These are phyloP conservation scores for Lactarius sanguifluus DNA, from an alignment of 768 basidiomycete genomes.

Conservation along the genomic window DNA sequence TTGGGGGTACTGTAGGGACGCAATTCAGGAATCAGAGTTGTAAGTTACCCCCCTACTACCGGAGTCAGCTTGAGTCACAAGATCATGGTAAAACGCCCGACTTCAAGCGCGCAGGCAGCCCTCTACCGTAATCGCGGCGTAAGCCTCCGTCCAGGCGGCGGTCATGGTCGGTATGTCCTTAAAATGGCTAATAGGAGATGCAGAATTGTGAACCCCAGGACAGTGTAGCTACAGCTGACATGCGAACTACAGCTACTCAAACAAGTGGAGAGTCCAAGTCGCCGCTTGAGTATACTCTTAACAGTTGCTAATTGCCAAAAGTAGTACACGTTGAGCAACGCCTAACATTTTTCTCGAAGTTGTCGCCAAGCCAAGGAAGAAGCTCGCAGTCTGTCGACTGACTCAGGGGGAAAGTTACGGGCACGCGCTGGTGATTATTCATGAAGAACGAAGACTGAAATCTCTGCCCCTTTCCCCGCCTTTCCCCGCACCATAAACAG, in stretches of 20 bases:
- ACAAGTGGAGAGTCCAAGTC: not conserved
- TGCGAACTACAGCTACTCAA: not conserved
- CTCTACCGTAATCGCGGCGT: not conserved
- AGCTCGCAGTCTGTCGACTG: not conserved
- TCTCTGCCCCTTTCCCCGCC: slow-evolving; percentile 1
- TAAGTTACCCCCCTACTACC: not conserved
- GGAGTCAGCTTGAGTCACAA: not conserved
- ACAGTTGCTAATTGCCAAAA: not conserved
- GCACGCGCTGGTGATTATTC: not conserved
- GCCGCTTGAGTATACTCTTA: not conserved
- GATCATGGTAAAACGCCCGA: not conserved
- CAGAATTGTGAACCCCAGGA: not conserved
- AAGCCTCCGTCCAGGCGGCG: not conserved
- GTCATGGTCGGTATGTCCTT: not conserved
- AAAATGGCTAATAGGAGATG: not conserved
- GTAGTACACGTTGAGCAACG: not conserved
- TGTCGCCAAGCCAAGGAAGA: not conserved
- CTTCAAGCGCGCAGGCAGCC: not conserved
- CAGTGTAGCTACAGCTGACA: not conserved
- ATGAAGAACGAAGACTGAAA: not conserved
- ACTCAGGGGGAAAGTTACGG: not conserved
- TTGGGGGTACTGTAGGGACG: not conserved
- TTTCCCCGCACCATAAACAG: not conserved
- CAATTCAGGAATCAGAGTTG: not conserved
- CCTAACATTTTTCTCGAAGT: not conserved